These are phyloP conservation scores for Chlorella variabilis DNA, from an alignment of 163 green algal genomes.

Conservation along the genomic window DNA sequence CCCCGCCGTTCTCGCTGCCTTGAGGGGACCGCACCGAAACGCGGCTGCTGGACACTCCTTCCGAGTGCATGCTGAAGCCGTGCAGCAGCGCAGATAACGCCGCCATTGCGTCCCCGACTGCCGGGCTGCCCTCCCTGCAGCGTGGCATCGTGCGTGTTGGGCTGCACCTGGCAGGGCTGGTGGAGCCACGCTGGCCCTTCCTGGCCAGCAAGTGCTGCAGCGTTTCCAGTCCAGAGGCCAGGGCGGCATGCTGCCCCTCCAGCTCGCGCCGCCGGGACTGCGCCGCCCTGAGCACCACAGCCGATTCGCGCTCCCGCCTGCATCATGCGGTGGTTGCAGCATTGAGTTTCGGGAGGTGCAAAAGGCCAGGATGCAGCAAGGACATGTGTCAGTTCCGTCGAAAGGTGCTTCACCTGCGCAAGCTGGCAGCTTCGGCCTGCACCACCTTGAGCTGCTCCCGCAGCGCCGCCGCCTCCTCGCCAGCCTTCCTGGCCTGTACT, in stretches of 20 bases:
- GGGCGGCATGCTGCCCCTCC: not conserved
- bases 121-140: not conserved
- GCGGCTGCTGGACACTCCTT: not conserved
- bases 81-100: conserved; percentile 16
- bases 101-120: not conserved
- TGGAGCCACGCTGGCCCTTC: not conserved
- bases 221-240: conserved; percentile 12
- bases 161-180: not conserved
- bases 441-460: not conserved
- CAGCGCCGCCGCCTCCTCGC: conserved; percentile 13
- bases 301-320: conserved; percentile 18
- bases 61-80: not conserved
- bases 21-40: conserved; percentile 3
- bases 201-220: conserved; percentile 5
- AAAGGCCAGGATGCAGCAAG: too few species aligned
- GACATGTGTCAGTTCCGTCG: too few species aligned
- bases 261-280: not conserved
- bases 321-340: too few species aligned
- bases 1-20: not conserved
- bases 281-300: not conserved
- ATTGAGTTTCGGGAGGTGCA: too few species aligned
- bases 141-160: not conserved
- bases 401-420: conserved; percentile 9
- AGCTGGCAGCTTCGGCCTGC: not conserved
- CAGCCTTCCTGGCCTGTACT: not conserved